Percentiles rank a stretch among this genome's conserved stretches.
Evolutionary conservation across 345 rosid species (phyloP).

Genomic region (Camelina hispida): DNA sequence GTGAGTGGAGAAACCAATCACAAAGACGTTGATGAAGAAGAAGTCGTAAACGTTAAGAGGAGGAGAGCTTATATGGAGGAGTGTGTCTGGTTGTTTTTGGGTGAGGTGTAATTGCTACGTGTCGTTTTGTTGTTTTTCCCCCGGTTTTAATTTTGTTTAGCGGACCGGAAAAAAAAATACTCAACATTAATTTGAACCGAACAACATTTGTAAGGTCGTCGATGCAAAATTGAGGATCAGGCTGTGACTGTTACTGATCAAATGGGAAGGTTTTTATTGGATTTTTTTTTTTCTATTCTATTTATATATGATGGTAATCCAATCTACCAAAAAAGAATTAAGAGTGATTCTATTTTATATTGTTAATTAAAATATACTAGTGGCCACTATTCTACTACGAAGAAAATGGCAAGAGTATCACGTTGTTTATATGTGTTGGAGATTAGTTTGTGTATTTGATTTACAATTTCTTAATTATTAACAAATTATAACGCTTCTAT

Average conservation of each 20-base stretch:
- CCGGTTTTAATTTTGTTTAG: slow-evolving; percentile 18
- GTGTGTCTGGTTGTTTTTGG: slow-evolving; percentile 18
- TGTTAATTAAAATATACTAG: too few relatives aligned
- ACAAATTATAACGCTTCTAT: too few relatives aligned
- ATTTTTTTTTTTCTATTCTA: too few relatives aligned
- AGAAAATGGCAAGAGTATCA: neutral
- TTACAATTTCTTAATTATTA: too few relatives aligned
- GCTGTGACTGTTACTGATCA: neutral
- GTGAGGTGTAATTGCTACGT: slow-evolving; percentile 24
- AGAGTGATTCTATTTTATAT: too few relatives aligned
- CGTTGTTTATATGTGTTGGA: neutral
- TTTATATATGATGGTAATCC: too few relatives aligned
- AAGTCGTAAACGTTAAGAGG: slow-evolving; percentile 9
- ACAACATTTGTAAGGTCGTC: slow-evolving; percentile 26
- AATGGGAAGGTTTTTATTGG: neutral
- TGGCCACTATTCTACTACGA: neutral
- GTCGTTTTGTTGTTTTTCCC: neutral
- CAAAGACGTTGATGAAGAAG: slow-evolving; percentile 30
- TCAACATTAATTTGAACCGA: slow-evolving; percentile 29
- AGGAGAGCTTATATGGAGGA: neutral
- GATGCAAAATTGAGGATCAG: slow-evolving; percentile 31
- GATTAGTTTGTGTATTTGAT: too few relatives aligned
- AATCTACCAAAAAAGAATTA: too few relatives aligned
- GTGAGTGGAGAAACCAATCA: slow-evolving; percentile 19
- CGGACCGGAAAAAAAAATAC: slow-evolving; percentile 14